Base-by-base conservation (phyloP, 306 rosid genomes). In the Pterocarpus macrocarpus region DNA sequence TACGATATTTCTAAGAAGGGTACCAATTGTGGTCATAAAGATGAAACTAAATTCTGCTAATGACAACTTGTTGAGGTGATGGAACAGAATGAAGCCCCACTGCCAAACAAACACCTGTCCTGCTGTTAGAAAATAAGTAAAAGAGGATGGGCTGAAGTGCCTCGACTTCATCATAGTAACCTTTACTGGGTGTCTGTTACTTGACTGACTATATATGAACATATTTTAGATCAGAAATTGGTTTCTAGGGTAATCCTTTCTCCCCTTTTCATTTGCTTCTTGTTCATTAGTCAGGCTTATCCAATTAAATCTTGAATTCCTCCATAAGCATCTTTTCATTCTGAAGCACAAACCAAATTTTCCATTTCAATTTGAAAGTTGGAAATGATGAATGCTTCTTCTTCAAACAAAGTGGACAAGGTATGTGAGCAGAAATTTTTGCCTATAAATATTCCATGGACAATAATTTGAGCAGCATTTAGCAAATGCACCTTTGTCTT, bases 31-130 rank as follows among this genome's bases (percentile, higher is more conserved):
- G 65, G 57, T 32, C 68, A 28, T n/a, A 30, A 78, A 56, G 22
- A 12, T 56, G 61, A 56, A 68, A 57, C 69, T 71, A 65, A 80
- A 80, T 71, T 59, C 41, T 45, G 58, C 71, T 80, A 49, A 7
- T 35, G 64, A 70, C 64, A 71, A 70, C 28, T 43, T 45, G 17
- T 17, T 56, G 61, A 44, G 69, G 69, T 39, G 14, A 10, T 68
- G 50, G 11, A 58, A 38, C 9, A 45, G 38, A 70, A 14, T 13
- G 47, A 66, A 41, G 38, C 9, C 0, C 63, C 1, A 8, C 35
- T 30, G 22, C 14, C 61, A 7, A 34, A 0, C 39, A 53, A 63
- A 71, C 83, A 79, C 43, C 41, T 79, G 77, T 59, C 45, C 13
- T 22, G 17, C 15, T 9, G 22, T 22, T 44, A 56, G 52, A 38